These are phyloP conservation scores for Gymnopilus junonius DNA, from an alignment of 768 basidiomycete species.

Conservation along the genomic window DNA sequence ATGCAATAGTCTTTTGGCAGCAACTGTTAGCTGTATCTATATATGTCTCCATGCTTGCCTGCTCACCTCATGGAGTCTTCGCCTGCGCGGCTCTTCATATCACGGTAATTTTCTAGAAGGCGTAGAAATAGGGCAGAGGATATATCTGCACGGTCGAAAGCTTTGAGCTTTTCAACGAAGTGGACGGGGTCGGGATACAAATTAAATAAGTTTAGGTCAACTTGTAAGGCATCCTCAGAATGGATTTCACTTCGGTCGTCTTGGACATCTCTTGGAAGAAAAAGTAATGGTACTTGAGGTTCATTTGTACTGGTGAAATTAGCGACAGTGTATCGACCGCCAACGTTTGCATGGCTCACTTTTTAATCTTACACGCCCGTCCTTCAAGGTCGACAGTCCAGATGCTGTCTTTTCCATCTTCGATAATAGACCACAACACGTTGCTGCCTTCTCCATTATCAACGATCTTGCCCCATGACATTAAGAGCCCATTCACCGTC, in stretches of 20 bases:
- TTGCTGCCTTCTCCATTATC: conserved; percentile 52
- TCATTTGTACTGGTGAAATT: background rate
- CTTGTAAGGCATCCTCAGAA: conserved; percentile 44
- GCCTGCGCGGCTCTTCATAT: conserved; percentile 39
- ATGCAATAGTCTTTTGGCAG: conserved; percentile 57
- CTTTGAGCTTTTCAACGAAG: conserved; percentile 68
- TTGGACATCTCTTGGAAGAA: conserved; percentile 55
- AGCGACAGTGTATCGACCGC: background rate
- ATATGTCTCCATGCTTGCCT: background rate
- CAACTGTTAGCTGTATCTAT: background rate
- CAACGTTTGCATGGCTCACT: conserved; percentile 24
- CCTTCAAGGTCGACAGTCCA: conserved; percentile 66
- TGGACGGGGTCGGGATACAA: conserved; percentile 78
- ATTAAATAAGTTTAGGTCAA: conserved; percentile 62
- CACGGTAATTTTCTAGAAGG: conserved; percentile 72
- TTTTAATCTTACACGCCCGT: conserved; percentile 43
- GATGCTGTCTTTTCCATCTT: conserved; percentile 49
- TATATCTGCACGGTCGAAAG: conserved; percentile 69
- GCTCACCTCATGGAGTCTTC: conserved; percentile 59
- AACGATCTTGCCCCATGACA: conserved; percentile 78
- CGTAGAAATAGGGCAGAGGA: conserved; percentile 74
- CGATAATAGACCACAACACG: conserved; percentile 61
- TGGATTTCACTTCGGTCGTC: conserved; percentile 11
- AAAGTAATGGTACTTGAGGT: conserved; percentile 39
- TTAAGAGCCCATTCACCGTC: conserved; percentile 60